Evolutionary conservation across 164 flowering plant species (phyloP).

Genomic region (Vitis labrusca): DNA sequence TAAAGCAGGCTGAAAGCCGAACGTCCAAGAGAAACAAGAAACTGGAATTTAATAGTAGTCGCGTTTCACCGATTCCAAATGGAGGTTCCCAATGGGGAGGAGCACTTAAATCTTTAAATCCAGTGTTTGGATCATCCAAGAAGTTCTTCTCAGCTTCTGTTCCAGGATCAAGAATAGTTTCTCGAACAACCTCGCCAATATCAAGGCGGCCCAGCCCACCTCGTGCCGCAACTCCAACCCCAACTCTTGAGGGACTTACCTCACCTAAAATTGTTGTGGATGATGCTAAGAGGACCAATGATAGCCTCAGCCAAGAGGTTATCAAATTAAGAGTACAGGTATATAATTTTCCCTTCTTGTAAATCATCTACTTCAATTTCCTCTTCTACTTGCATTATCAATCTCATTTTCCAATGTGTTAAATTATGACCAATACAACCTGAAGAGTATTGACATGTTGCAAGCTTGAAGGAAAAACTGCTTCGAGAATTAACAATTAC

Average conservation of each 20-base stretch:
- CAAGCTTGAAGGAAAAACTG: too few species aligned
- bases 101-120: constrained; percentile 80
- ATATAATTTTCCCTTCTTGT: background rate
- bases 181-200: constrained; percentile 97
- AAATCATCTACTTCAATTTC: background rate
- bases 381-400: background rate
- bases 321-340: constrained; percentile 84
- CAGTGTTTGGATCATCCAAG: constrained; percentile 92
- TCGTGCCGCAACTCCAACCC: constrained; percentile 97
- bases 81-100: constrained; percentile 91
- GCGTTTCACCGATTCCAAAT: constrained; percentile 90
- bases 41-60: constrained; percentile 83
- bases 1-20: constrained; percentile 65
- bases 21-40: constrained; percentile 83
- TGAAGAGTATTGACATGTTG: too few species aligned
- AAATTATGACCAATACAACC: too few species aligned
- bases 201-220: constrained; percentile 96
- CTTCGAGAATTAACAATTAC: background rate
- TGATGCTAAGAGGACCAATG: constrained; percentile 74
- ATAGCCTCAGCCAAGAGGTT: constrained; percentile 78
- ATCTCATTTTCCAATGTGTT: background rate
- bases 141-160: constrained; percentile 97
- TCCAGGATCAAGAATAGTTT: constrained; percentile 96
- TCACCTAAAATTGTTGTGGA: constrained; percentile 74
- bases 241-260: constrained; percentile 81